Evolutionary conservation across 2,329 filamentous ascomycete species (phyloP).

Genomic region (Colletotrichum agaves): DNA sequence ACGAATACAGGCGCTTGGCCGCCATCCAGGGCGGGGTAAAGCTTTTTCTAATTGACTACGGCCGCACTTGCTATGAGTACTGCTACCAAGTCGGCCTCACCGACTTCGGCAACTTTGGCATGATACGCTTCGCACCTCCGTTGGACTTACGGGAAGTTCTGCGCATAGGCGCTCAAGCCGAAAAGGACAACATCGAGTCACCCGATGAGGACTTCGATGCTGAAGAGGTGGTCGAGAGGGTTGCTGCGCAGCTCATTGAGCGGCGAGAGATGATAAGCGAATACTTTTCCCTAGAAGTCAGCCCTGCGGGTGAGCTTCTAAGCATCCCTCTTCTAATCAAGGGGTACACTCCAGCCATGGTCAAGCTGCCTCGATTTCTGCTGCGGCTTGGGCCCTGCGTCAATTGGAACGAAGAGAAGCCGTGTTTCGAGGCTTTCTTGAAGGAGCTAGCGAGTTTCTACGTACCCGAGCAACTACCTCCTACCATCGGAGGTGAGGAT

Average conservation of each 20-base stretch:
- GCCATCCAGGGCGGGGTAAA: constrained; percentile 94
- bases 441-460: constrained; percentile 90
- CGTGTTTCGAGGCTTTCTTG: constrained; percentile 88
- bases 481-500: constrained; percentile 47
- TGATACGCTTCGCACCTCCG: constrained; percentile 81
- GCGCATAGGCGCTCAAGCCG: constrained; percentile 75
- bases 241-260: constrained; percentile 76
- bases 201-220: constrained; percentile 71
- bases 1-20: constrained; percentile 86
- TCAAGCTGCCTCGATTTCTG: constrained; percentile 89
- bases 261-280: constrained; percentile 88
- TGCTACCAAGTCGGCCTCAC: constrained; percentile 96
- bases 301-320: constrained; percentile 78
- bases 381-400: constrained; percentile 89
- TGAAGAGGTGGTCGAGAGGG: constrained; percentile 71
- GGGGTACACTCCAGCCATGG: constrained; percentile 86
- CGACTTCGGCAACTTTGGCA: constrained; percentile 94
- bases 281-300: constrained; percentile 90
- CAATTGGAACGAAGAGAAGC: constrained; percentile 85
- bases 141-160: constrained; percentile 78
- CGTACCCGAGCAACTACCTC: constrained; percentile 84
- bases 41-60: constrained; percentile 93
- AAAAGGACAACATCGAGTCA: constrained; percentile 60
- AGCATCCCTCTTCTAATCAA: constrained; percentile 87
- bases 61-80: constrained; percentile 84